A percentile compares a stretch with the other conserved stretches of the same genome.
Conservation (phyloP, 1,139 yeast species). For the Nadsonia starkeyi-henricii region DNA sequence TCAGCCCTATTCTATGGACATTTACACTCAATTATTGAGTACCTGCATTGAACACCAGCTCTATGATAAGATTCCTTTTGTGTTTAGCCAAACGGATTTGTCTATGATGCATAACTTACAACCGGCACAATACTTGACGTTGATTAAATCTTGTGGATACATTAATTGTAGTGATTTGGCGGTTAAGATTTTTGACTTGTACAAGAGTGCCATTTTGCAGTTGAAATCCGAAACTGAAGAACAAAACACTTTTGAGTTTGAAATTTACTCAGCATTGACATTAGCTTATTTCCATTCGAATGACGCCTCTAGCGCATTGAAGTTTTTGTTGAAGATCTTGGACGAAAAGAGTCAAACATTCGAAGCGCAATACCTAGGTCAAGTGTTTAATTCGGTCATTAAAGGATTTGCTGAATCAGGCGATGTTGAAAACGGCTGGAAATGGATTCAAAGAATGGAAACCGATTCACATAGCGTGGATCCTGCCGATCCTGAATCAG, state of each 20-base stretch:
- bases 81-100: constrained; percentile 8
- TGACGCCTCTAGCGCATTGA: constrained; percentile 16
- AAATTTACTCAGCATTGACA: constrained; percentile 20
- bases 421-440: constrained; percentile 20
- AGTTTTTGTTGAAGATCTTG: constrained; percentile 17
- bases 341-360: constrained; percentile 2
- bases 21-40: constrained; percentile 12
- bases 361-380: constrained; percentile 4
- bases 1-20: constrained; percentile 11
- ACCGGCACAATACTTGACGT: constrained; percentile 6
- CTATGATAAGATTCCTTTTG: constrained; percentile 8
- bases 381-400: constrained; percentile 13
- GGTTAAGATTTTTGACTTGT: constrained; percentile 6
- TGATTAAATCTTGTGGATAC: constrained; percentile 12
- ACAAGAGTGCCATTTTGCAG: constrained; percentile 1
- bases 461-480: constrained; percentile 12
- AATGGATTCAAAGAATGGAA: constrained; percentile 21
- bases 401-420: constrained; percentile 20
- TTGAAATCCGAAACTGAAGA: constrained; percentile 3
- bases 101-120: constrained; percentile 3
- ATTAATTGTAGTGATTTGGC: constrained; percentile 11
- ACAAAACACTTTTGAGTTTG: constrained; percentile 2
- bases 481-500: constrained; percentile 10
- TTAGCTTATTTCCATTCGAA: constrained; percentile 19
- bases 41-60: constrained; percentile 11